Base-by-base conservation (phyloP, 768 basidiomycete genomes). In the Hydnomerulius pinastri region DNA sequence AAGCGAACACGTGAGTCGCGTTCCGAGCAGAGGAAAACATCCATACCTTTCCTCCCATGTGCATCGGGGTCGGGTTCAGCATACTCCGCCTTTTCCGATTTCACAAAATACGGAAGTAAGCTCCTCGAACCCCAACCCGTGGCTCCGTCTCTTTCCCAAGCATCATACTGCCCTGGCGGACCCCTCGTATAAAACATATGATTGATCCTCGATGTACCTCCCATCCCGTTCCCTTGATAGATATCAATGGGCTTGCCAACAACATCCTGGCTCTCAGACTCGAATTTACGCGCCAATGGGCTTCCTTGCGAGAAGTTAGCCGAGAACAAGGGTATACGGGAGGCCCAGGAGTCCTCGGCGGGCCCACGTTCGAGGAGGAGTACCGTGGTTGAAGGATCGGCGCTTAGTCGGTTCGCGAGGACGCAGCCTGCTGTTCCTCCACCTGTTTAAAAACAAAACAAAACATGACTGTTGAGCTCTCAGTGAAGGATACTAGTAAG, bases 171-270 rank as follows among this genome's bases (percentile, higher is more conserved):
- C 2, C 46, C 63, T 3, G 66, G 61, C 3, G 61, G 48, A 2
- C 65, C 66, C 12, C 69, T 54, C 4, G 60, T 58, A 50, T 68
- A 71, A 24, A 66, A 46, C 60, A 76, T 64, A 37, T 72, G 73
- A 61, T 81, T 80, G 55, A 78, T 69, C 7, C 73, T 70, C 28
- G 73, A 69, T 8, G 69, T 71, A 3, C 79, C 79, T 18, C 79
- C 79, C 17, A 81, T 63, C 7, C 54, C 63, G 1, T 48, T 50
- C 2, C 69, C 71, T 1, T 55, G 38, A 23, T 39, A 29, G 8
- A 68, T 54, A 12, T 62, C 47, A 24, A 60, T 36, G n/a, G 50
- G 12, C 21, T 47, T 55, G 4, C 27, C 53, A 32, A 30, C 52
- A 17, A 53, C 53, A 18, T 41, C 10, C 11, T 18, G 38, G 18